Base-by-base conservation (phyloP, 768 basidiomycete genomes). In the Phallus indusiatus region DNA sequence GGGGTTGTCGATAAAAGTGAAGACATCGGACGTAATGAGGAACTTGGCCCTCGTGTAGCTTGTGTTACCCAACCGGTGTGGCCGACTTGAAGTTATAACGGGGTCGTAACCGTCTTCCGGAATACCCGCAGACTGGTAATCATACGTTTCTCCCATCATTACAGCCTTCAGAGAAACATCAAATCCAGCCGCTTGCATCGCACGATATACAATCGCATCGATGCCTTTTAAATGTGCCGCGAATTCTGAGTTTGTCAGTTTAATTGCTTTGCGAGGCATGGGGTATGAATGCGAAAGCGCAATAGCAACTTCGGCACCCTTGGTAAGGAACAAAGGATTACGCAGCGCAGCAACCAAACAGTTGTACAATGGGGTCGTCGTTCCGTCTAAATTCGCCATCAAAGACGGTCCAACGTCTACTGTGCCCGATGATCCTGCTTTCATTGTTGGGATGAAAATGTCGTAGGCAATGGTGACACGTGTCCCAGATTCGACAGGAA, bases 401-500 rank as follows among this genome's bases (percentile, higher is more conserved):
- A 28, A 2, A 7, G 28, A 28, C 28, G 28, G 28, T 28, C 28
- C 28, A 2, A 28, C 28, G 18, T 21, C 24, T 37, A 24, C 22
- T 20, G 24, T n/a, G 18, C 3, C 17, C 7, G 28, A 7, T 7
- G 16, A 5, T 11, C 8, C n/a, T 9, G 36, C 55, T 56, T 47
- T n/a, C n/a, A n/a, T n/a, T n/a, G n/a, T n/a, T 21, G 37, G 55
- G 42, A 16, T 16, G 37, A 59, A 59, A 16, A 50, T 59, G 28
- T 52, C 57, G 65, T 74, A 63, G 75, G 62, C 0, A 28, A 28
- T 28, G 28, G 28, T 28, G 28, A 28, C 28, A 28, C 7, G 28
- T 7, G 28, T 28, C 7, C 77, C 76, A 0, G 73, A 69, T 0
- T 55, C 63, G 8, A 77, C 73, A 7, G 64, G 62, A 2, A 63